Evolutionary conservation across 1,284 basidiomycete genomes (phyloP).

Genomic region (Cutaneotrichosporon cutaneum): DNA sequence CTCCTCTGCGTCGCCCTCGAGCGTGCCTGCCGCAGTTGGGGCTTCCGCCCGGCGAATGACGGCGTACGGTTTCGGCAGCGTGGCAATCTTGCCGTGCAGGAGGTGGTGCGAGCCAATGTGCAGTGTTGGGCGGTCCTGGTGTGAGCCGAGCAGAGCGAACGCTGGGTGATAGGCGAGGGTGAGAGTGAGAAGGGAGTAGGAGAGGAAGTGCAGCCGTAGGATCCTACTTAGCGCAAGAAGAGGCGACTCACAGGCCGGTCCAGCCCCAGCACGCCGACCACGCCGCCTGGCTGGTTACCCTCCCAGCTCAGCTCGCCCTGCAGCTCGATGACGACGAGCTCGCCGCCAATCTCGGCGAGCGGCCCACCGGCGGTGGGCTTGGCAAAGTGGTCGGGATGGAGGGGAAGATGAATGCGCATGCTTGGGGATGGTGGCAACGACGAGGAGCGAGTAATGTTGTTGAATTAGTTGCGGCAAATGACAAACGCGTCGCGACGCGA

Average conservation of each 20-base stretch:
- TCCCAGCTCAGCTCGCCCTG: conserved; percentile 59
- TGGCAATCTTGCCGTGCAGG: conserved; percentile 79
- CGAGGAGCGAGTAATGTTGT: not conserved
- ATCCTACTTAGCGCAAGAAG: too few species aligned
- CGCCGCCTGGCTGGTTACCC: conserved; percentile 49
- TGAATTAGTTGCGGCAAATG: not conserved
- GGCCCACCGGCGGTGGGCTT: conserved; percentile 30
- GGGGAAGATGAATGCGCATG: conserved; percentile 52
- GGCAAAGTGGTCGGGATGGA: conserved; percentile 42
- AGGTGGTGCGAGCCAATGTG: conserved; percentile 76
- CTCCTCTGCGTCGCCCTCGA: conserved; percentile 27
- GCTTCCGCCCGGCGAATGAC: conserved; percentile 54
- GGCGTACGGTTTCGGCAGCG: conserved; percentile 72
- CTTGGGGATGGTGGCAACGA: not conserved
- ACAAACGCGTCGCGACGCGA: conserved; percentile 1
- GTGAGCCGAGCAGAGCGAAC: conserved; percentile 9
- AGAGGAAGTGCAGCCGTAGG: too few species aligned
- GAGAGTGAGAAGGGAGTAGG: too few species aligned
- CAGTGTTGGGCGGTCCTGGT: conserved; percentile 72
- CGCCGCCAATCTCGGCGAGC: conserved; percentile 46
- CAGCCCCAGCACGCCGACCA: conserved; percentile 49
- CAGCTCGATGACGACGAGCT: conserved; percentile 46
- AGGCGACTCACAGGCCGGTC: conserved; percentile 50
- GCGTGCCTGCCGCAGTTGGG: not conserved
- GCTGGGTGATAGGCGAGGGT: too few species aligned